Percentiles rank a stretch among this genome's conserved stretches.
These are phyloP conservation scores for Quercus tomentella DNA, from an alignment of 331 rosid species.

Conservation along the genomic window DNA sequence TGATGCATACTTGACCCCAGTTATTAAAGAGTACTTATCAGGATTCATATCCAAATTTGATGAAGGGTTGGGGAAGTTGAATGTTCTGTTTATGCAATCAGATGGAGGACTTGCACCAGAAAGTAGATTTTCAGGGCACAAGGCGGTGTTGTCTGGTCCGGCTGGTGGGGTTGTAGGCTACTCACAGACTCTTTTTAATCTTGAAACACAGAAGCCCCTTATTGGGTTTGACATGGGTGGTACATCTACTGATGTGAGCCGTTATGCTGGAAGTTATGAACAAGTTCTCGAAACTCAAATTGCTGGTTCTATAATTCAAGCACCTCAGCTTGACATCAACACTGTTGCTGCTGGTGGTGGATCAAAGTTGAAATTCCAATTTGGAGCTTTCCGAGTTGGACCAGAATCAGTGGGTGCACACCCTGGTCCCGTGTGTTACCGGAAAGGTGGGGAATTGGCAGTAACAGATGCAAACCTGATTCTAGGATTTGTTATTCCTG, in stretches of 20 bases:
- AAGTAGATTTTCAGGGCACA: slow-evolving; percentile 78
- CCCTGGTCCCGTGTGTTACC: slow-evolving; percentile 94
- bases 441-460: slow-evolving; percentile 90
- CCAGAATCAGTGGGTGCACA: slow-evolving; percentile 99
- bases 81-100: slow-evolving; percentile 90
- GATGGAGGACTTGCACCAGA: slow-evolving; percentile 96
- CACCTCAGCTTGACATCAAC: slow-evolving; percentile 91
- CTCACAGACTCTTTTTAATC: slow-evolving; percentile 77
- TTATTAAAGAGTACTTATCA: slow-evolving; percentile 75
- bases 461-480: slow-evolving; percentile 94
- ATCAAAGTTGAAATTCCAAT: slow-evolving; percentile 80
- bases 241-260: slow-evolving; percentile 93
- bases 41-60: slow-evolving; percentile 85
- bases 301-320: slow-evolving; percentile 85
- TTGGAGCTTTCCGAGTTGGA: slow-evolving; percentile 84
- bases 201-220: slow-evolving; percentile 74
- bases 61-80: slow-evolving; percentile 60
- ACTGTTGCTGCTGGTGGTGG: slow-evolving; percentile 98
- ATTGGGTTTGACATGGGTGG: slow-evolving; percentile 99
- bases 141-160: slow-evolving; percentile 88
- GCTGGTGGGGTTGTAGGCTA: slow-evolving; percentile 96
- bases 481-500: slow-evolving; percentile 89
- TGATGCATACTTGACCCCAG: slow-evolving; percentile 89
- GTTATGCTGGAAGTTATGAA: slow-evolving; percentile 84
- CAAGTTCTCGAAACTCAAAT: slow-evolving; percentile 89